Base-by-base conservation (phyloP, 495 filamentous ascomycete genomes). In the Amorphotheca resinae region DNA sequence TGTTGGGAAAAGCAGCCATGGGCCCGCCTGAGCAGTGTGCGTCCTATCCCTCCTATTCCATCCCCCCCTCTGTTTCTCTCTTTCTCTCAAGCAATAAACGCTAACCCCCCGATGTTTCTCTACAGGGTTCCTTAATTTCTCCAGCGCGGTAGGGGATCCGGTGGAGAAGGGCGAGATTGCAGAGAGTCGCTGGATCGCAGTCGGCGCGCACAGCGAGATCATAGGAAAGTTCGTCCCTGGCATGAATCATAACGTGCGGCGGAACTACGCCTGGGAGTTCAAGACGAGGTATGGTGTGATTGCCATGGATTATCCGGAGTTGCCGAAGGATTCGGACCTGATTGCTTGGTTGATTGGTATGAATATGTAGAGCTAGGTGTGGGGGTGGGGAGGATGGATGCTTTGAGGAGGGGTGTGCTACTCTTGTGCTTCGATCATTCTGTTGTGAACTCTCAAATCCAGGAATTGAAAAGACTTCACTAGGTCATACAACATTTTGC, bases 121-220 rank as follows among this genome's bases (percentile, higher is more conserved):
- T 4, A 32, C 28, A 9, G 40, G 54, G 57, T 60, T 48, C 35
- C 42, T 60, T 33, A 60, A 60, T 40, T 60, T 60, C 31, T 54
- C 48, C 44, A 55, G 52, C 14, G 57, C 57, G 5, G 57, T 60
- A 0, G 57, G 57, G 9, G 54, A 60, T 40, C 57, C 57, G 17
- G 42, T 42, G n/a, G 37, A 60, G 45, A 51, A 56, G 44, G 57
- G 54, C 22, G 54, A 57, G 46, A 31, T 60, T 7, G 57, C 57
- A 9, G 54, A 60, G 48, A 48, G 46, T 1, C 56, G 56, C 33
- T 57, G 54, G 57, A 53, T 60, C 34, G 57, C 57, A 6, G 54
- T 60, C 7, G 57, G 57, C 11, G 57, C 57, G 3, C 48, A 54
- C 43, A 49, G 50, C 25, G 47, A 51, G 14, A 46, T 55, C 33